Evolutionary conservation across 768 basidiomycete genomes (phyloP).

Genomic region (Pleurotus giganteus): DNA sequence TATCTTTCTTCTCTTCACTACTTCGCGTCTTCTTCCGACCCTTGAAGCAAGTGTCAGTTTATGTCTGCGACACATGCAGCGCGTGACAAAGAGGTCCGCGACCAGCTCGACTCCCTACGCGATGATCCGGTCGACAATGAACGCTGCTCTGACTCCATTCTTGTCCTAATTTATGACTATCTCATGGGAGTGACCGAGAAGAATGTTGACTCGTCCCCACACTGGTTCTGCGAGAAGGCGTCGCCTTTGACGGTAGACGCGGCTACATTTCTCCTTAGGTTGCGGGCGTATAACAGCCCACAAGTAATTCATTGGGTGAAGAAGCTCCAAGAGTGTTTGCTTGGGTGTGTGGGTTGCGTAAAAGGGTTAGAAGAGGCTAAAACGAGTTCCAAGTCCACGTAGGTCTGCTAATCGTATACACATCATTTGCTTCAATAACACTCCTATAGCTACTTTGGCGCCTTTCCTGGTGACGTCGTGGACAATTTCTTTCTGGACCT

Average conservation of each 20-base stretch:
- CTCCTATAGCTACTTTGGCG: conserved; percentile 65
- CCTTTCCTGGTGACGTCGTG: conserved; percentile 51
- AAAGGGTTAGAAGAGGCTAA: conserved; percentile 65
- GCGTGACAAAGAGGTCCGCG: conserved; percentile 1
- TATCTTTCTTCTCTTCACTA: neutral
- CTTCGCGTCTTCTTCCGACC: neutral
- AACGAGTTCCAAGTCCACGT: conserved; percentile 66
- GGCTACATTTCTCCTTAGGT: conserved; percentile 77
- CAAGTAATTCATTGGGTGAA: conserved; percentile 64
- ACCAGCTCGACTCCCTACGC: conserved; percentile 52
- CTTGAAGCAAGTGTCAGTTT: neutral
- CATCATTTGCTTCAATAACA: conserved; percentile 14
- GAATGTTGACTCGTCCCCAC: conserved; percentile 39
- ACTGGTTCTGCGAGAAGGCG: conserved; percentile 82
- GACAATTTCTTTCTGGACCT: conserved; percentile 60
- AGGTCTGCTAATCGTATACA: conserved; percentile 31
- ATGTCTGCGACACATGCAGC: neutral
- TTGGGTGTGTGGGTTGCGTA: conserved; percentile 69
- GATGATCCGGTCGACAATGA: conserved; percentile 55
- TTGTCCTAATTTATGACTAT: conserved; percentile 50
- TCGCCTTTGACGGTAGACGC: conserved; percentile 55
- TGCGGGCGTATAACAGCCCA: conserved; percentile 72
- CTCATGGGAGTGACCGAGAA: conserved; percentile 46
- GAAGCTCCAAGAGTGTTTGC: conserved; percentile 52
- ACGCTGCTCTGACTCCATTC: conserved; percentile 44